Percentiles rank a stretch among this genome's conserved stretches.
These are phyloP conservation scores for Penicillium chermesinum DNA, from an alignment of 495 filamentous ascomycete genomes.

Conservation along the genomic window DNA sequence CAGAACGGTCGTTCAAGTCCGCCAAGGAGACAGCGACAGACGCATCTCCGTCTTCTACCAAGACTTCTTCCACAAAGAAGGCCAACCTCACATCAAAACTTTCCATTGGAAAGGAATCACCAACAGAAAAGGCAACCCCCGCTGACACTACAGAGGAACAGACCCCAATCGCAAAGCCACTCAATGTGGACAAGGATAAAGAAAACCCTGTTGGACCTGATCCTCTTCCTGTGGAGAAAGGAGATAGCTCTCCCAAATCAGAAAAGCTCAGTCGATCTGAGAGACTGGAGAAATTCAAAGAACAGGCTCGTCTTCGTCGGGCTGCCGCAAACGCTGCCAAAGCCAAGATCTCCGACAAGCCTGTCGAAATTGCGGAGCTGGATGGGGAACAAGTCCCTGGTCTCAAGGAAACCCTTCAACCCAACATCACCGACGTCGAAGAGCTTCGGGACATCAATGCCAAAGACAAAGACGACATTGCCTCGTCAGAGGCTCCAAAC, in stretches of 20 bases:
- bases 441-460: slow-evolving; percentile 16
- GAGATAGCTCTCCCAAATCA: not conserved
- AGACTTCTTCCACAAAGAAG: slow-evolving; percentile 9
- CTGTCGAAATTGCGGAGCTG: slow-evolving; percentile 36
- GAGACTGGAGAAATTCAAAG: slow-evolving; percentile 15
- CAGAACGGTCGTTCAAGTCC: slow-evolving; percentile 17
- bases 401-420: slow-evolving; percentile 13
- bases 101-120: not conserved
- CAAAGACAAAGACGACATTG: slow-evolving; percentile 8
- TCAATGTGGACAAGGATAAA: not conserved
- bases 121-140: not conserved
- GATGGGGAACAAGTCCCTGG: slow-evolving; percentile 36
- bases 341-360: not conserved
- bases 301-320: slow-evolving; percentile 16
- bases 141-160: not conserved
- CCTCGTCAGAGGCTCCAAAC: slow-evolving; percentile 10
- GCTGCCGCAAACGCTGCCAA: slow-evolving; percentile 5
- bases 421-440: slow-evolving; percentile 22
- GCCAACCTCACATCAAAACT: not conserved
- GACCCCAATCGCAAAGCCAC: slow-evolving; percentile 1
- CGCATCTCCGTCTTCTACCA: slow-evolving; percentile 4
- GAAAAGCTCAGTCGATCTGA: slow-evolving; percentile 8
- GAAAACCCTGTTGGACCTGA: not conserved
- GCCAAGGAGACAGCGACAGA: slow-evolving; percentile 7
- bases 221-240: not conserved